phyloP scores from a whole-genome alignment of 1,284 basidiomycete genomes.

The Cutaneotrichosporon sp. region DNA sequence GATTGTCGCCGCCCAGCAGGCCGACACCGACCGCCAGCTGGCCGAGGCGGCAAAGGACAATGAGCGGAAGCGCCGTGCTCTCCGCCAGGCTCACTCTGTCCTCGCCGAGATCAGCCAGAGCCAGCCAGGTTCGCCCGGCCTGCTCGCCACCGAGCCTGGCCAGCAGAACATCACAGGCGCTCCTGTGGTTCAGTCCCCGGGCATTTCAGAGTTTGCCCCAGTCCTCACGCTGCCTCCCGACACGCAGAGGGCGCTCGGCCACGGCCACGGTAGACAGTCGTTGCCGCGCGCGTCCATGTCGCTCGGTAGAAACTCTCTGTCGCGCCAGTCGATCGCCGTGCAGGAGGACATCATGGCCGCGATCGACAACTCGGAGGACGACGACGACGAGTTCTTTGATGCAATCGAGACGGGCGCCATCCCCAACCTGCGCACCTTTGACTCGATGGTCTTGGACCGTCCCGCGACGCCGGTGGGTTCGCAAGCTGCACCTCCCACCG shows the following conservation, averaged over 20 bases:
- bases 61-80: conserved; percentile 49
- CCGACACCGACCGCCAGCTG: conserved; percentile 74
- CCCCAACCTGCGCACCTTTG: conserved; percentile 62
- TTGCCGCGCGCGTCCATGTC: neutral
- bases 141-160: neutral
- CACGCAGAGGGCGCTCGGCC: neutral
- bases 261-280: neutral
- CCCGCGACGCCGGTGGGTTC: neutral
- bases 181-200: neutral
- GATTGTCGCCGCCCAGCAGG: conserved; percentile 78
- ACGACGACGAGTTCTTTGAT: conserved; percentile 97
- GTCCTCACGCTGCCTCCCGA: conserved; percentile 1
- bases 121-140: conserved; percentile 19
- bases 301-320: conserved; percentile 3
- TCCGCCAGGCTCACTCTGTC: conserved; percentile 68
- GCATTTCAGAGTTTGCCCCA: neutral
- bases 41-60: conserved; percentile 48
- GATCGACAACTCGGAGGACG: conserved; percentile 55
- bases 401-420: conserved; percentile 80
- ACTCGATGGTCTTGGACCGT: conserved; percentile 52
- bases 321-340: conserved; percentile 27
- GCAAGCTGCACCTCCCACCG: neutral
- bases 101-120: conserved; percentile 48
- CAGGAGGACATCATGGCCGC: conserved; percentile 39
- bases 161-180: neutral